Evolutionary conservation across 495 filamentous ascomycete genomes (phyloP), one percentile per base, ranked within the genome.

Genomic region (Penicillium samsonianum): DNA sequence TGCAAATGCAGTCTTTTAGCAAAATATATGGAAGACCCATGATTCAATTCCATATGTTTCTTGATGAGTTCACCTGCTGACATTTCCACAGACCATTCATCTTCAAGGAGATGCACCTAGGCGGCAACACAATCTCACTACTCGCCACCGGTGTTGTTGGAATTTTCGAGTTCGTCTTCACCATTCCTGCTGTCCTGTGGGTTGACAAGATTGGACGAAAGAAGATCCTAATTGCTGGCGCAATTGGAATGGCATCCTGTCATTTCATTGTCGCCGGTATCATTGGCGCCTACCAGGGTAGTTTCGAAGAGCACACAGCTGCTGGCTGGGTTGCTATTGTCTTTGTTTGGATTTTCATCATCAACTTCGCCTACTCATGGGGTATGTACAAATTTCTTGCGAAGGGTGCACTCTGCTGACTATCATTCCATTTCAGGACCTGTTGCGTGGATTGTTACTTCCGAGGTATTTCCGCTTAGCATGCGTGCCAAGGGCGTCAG

Each of bases 91-190:
- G 69, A 4, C 74, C 69, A n/a, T 68, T 65, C 61, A 70, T 78
- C 47, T 73, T 78, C 65, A 41, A 65, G 25, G 61, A 65, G 22
- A 72, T 79, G 50, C 53, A 68, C 2, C 59, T 75, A 3, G 64
- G 63, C 38, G 72, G 60, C 35, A 80, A 68, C 51, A 84, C 90
- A 60, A 78, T 84, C 57, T 83, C 83, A 58, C 77, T 90, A 45
- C 79, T 89, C n/a, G 85, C 84, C 1, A 88, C 86, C 2, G 86
- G 87, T 19, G 79, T 90, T n/a, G 87, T 87, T 58, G 90, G 89
- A 62, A 87, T 88, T 19, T 69, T 90, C 14, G 87, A 90, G 66
- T 90, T 91, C 70, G 73, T 90, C 61, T 87, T 87, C 66, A 89
- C 87, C 4, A 76, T 82, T 12, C 73, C 87, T 38, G 86, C 84